Evolutionary conservation across 768 basidiomycete genomes (phyloP), one percentile per base, ranked within the genome.

Genomic region (Nidula microcarpa): DNA sequence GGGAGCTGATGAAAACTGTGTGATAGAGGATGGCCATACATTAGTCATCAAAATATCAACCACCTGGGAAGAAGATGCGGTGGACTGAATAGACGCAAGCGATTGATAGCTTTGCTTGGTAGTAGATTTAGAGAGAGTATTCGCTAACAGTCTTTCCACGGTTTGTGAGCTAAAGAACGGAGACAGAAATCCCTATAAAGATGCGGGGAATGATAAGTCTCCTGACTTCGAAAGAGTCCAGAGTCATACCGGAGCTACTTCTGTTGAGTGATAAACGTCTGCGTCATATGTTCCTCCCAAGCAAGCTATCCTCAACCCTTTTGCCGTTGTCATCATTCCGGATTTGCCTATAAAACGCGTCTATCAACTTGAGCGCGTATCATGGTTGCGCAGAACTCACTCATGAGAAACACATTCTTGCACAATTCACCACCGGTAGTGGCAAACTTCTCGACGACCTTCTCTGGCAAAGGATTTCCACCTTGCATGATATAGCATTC

Each of bases 401-500:
- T 90, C 49, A 98, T 73, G 18, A 95, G 78, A 60, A 91, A 91
- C 6, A 98, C 80, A 62, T 94, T 92, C 57, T 81, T 79, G 64
- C 85, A 86, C 23, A 98, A 62, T 63, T 94, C 86, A 37, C 91
- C 92, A 1, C 86, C 85, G 2, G 85, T 87, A 65, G 82, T 79
- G 16, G 82, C 78, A 62, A 91, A 87, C 65, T 85, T 87, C 57
- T 87, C 84, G 53, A 91, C 80, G 14, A 97, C 85, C 30, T 72
- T 65, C 44, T 79, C 74, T 4, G 94, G 93, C 11, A 98, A 68
- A 1, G 87, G 83, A 57, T 84, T 72, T 50, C 85, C 81, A 14
- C 95, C 95, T 65, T 94, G 86, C 82, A 94, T 94, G 53, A 97
- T 85, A 72, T 96, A 98, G 60, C 92, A 94, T 62, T 91, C 89